These are phyloP conservation scores for Durio zibethinus DNA, from an alignment of 345 rosid species.

Conservation along the genomic window DNA sequence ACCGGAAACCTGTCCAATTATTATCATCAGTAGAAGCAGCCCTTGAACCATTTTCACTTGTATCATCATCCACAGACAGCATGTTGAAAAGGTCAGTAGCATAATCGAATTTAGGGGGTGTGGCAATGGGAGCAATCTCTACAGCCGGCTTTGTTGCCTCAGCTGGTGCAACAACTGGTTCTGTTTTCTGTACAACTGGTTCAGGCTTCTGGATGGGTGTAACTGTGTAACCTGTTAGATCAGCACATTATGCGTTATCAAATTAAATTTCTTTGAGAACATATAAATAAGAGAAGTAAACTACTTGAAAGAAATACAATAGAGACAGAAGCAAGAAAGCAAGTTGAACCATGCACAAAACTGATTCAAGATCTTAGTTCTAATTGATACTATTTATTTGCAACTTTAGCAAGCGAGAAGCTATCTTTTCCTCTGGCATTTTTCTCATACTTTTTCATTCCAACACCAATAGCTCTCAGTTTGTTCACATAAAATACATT, in stretches of 20 bases:
- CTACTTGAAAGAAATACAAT: neutral
- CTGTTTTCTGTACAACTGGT: constrained; percentile 39
- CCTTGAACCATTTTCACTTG: constrained; percentile 57
- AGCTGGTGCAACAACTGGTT: constrained; percentile 37
- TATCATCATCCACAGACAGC: constrained; percentile 78
- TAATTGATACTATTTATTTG: neutral
- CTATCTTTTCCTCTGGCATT: neutral
- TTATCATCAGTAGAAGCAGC: constrained; percentile 63
- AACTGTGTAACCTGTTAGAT: constrained; percentile 47
- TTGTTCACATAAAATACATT: neutral
- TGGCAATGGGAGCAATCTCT: constrained; percentile 37
- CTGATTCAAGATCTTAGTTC: neutral
- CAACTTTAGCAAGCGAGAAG: neutral
- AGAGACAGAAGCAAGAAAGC: neutral
- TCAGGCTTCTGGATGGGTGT: constrained; percentile 43
- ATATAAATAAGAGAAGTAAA: neutral
- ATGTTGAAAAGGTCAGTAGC: constrained; percentile 86
- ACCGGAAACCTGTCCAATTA: constrained; percentile 83
- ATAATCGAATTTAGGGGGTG: constrained; percentile 70
- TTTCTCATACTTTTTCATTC: neutral
- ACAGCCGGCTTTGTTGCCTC: constrained; percentile 41
- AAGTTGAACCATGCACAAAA: neutral
- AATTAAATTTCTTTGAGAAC: neutral
- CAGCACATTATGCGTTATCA: neutral
- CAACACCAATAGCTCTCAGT: neutral